Conservation (phyloP, 495 filamentous ascomycete genomes). For the Neurospora africana region DNA sequence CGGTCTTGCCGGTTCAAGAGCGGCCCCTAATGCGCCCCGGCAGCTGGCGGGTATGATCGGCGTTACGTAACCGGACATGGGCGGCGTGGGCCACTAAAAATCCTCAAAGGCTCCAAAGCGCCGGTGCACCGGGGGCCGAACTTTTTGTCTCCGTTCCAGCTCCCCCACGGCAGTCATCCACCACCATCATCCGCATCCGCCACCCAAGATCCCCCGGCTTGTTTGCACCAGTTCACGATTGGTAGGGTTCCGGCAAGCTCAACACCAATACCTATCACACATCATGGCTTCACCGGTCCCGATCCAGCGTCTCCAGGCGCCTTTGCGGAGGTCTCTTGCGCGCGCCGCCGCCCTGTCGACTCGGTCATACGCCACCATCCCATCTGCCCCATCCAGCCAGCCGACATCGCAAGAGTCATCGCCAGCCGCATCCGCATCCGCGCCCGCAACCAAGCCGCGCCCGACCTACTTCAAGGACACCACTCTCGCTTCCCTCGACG, state of each 20-base stretch:
- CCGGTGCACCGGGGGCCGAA: background rate
- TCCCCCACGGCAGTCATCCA: slow-evolving; percentile 1
- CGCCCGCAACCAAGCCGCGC: slow-evolving; percentile 20
- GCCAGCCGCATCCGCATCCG: slow-evolving; percentile 2
- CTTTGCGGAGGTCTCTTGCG: slow-evolving; percentile 20
- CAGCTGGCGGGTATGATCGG: slow-evolving; percentile 11
- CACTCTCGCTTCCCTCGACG: slow-evolving; percentile 69
- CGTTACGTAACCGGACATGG: slow-evolving; percentile 12
- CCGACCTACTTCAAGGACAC: slow-evolving; percentile 78
- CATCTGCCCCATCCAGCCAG: slow-evolving; percentile 10
- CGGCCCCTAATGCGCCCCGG: background rate
- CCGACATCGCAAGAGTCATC: slow-evolving; percentile 4
- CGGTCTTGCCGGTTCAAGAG: background rate
- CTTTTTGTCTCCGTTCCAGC: slow-evolving; percentile 3
- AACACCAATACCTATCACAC: background rate
- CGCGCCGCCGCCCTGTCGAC: slow-evolving; percentile 12
- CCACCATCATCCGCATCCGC: background rate
- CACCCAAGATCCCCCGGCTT: background rate
- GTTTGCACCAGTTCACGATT: background rate
- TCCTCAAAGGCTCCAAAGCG: slow-evolving; percentile 2
- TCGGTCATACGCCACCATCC: slow-evolving; percentile 23
- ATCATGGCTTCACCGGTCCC: slow-evolving; percentile 21
- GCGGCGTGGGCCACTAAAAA: background rate
- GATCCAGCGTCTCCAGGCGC: slow-evolving; percentile 22
- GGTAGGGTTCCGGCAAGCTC: slow-evolving; percentile 1